Conservation (phyloP, 805 yeast species). For the Jamesozyma hellenica region DNA sequence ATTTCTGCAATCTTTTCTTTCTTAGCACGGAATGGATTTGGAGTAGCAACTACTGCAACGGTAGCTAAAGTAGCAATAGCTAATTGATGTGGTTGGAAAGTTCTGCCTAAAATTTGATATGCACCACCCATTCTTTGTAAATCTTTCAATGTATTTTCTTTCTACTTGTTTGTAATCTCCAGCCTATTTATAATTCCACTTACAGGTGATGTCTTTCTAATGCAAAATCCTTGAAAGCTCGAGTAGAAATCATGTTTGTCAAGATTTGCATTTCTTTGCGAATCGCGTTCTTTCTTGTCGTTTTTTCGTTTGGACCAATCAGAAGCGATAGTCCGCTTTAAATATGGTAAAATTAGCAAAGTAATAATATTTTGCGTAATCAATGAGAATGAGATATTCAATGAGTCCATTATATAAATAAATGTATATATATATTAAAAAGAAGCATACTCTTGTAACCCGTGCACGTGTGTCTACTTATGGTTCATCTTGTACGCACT, state of each 20-base stretch:
- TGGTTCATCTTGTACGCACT: conserved; percentile 42
- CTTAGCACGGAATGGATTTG: conserved; percentile 56
- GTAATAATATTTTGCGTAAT: too few relatives aligned
- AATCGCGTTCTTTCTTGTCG: not conserved
- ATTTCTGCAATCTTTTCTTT: conserved; percentile 57
- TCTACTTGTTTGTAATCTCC: too few relatives aligned
- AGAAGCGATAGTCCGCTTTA: not conserved
- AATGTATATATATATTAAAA: not conserved
- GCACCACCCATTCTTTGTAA: conserved; percentile 61
- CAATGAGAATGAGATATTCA: too few relatives aligned
- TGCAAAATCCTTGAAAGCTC: too few relatives aligned
- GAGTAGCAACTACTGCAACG: conserved; percentile 51
- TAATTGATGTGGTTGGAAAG: conserved; percentile 75
- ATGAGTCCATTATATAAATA: too few relatives aligned
- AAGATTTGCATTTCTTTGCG: not conserved
- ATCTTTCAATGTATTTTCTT: too few relatives aligned
- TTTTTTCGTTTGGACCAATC: not conserved
- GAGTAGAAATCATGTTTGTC: too few relatives aligned
- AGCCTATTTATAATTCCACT: too few relatives aligned
- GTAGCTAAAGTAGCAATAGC: conserved; percentile 73
- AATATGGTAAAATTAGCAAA: too few relatives aligned
- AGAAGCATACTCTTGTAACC: too few relatives aligned
- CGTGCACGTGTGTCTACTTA: conserved; percentile 8
- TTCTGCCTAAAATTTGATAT: conserved; percentile 74
- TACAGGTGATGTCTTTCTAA: too few relatives aligned